Conservation (phyloP, 192 early-diverging fungal genomes). For the Umbelopsis ramanniana region DNA sequence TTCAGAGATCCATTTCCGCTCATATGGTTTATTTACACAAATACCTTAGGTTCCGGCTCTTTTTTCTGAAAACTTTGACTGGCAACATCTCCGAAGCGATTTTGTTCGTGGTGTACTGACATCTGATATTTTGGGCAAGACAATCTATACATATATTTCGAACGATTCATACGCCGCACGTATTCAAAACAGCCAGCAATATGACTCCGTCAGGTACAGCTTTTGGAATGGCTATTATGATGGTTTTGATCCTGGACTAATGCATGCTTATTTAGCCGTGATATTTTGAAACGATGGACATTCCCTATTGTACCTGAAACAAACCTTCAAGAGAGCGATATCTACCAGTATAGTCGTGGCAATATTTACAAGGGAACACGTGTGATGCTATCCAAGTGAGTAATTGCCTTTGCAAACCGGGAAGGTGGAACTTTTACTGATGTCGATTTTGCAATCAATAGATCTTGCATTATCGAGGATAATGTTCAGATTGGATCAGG, state of each 20-base stretch:
- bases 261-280: conserved; percentile 54
- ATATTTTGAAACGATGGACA: conserved; percentile 90
- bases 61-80: conserved; percentile 98
- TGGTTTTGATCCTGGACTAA: neutral
- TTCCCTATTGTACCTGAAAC: conserved; percentile 94
- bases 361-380: conserved; percentile 84
- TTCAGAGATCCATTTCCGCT: neutral
- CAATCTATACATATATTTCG: conserved; percentile 84
- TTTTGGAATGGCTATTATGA: conserved; percentile 1
- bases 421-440: neutral
- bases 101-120: conserved; percentile 91
- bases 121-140: conserved; percentile 84
- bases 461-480: conserved; percentile 68
- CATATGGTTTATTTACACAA: conserved; percentile 18
- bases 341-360: conserved; percentile 76
- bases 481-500: conserved; percentile 83
- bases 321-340: conserved; percentile 69
- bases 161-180: conserved; percentile 69
- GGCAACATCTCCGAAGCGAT: conserved; percentile 86
- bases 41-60: conserved; percentile 73
- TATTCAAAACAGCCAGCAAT: conserved; percentile 72
- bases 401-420: too few relatives aligned
- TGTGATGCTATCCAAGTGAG: conserved; percentile 72
- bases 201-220: conserved; percentile 71
- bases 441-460: conserved; percentile 28